phyloP scores from a whole-genome alignment of 148 eudicot genomes.

The Chenopodium quinoa region DNA sequence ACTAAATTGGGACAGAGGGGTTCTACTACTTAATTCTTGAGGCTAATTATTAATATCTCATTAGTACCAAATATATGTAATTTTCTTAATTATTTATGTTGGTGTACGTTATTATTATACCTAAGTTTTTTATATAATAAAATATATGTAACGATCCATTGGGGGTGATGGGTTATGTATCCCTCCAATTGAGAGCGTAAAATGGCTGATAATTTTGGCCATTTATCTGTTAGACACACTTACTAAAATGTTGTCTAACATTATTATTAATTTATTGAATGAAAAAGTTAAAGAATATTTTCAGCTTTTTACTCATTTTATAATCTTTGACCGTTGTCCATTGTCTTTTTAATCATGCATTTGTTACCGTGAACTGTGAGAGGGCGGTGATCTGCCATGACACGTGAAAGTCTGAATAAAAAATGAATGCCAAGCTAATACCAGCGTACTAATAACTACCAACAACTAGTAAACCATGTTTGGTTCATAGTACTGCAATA shows the following conservation, averaged over 20 bases:
- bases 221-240: not conserved
- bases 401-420: not conserved
- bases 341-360: not conserved
- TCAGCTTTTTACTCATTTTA: not conserved
- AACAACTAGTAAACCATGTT: too few relatives aligned
- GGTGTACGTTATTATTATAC: not conserved
- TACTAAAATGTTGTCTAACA: not conserved
- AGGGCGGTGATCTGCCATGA: conserved; percentile 1
- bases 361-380: not conserved
- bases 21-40: not conserved
- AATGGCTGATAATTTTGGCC: not conserved
- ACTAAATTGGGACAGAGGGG: too few relatives aligned
- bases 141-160: not conserved
- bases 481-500: too few relatives aligned
- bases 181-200: not conserved
- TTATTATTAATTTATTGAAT: not conserved
- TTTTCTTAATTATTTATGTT: not conserved
- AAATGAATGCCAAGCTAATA: not conserved
- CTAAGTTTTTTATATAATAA: not conserved
- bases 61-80: not conserved
- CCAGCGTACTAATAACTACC: not conserved
- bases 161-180: not conserved
- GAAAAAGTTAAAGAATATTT: not conserved
- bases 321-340: not conserved
- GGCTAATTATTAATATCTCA: not conserved